Conservation (phyloP, 225 moss, liverwort and hornwort genomes). For the Physcomitrium patens region DNA sequence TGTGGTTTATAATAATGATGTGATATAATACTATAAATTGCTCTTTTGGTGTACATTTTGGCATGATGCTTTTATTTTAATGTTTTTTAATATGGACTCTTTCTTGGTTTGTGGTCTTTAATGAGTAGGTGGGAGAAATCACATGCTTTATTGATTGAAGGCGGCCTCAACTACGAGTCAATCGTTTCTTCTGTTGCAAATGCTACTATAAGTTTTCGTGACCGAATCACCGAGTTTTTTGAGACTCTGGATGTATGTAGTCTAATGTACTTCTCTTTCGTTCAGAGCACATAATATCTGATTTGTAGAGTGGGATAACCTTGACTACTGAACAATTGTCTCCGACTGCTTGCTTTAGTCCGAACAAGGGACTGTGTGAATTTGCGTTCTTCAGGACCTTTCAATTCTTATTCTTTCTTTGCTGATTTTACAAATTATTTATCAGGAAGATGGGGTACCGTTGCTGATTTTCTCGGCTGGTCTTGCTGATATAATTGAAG, state of each 20-base stretch:
- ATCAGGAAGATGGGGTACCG: slow-evolving; percentile 68
- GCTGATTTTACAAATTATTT: not conserved
- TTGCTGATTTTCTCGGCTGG: slow-evolving; percentile 84
- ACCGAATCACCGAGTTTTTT: slow-evolving; percentile 69
- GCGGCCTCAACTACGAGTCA: slow-evolving; percentile 69
- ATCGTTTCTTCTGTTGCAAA: slow-evolving; percentile 64
- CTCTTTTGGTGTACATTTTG: not conserved
- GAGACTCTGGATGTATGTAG: slow-evolving; percentile 70
- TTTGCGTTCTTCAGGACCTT: not conserved
- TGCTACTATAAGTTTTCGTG: slow-evolving; percentile 70
- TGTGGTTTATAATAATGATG: too few species aligned
- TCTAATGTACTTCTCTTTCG: not conserved
- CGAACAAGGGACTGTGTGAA: not conserved
- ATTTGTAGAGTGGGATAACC: not conserved
- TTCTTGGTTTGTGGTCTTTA: slow-evolving; percentile 52
- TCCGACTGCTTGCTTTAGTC: not conserved
- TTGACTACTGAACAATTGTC: not conserved
- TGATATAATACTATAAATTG: not conserved
- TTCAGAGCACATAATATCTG: not conserved
- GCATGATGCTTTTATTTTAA: not conserved
- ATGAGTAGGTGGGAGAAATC: slow-evolving; percentile 85
- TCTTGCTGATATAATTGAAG: slow-evolving; percentile 86
- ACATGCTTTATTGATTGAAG: slow-evolving; percentile 76
- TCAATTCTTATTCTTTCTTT: too few species aligned
- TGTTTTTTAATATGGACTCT: slow-evolving; percentile 29